Percentiles rank a stretch among this genome's conserved stretches.
phyloP scores from a whole-genome alignment of 768 basidiomycete species.

The Infundibulicybe gibba region DNA sequence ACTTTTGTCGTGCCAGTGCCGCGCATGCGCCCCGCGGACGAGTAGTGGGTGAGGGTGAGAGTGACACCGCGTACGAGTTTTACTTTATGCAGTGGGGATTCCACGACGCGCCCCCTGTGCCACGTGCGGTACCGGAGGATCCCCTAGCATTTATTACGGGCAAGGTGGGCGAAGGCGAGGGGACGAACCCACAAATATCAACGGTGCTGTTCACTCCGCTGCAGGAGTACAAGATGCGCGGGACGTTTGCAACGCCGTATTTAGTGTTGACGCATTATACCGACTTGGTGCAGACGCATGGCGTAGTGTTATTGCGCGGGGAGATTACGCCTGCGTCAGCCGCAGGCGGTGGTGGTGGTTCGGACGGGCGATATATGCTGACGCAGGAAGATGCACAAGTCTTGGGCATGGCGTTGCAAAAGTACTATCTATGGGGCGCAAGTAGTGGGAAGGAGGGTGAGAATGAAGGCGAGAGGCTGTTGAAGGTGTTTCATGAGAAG shows the following conservation, averaged over 20 bases:
- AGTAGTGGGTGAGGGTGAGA: slow-evolving; percentile 24
- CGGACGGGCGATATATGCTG: slow-evolving; percentile 53
- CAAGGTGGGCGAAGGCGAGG: slow-evolving; percentile 9
- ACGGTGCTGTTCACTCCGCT: slow-evolving; percentile 92
- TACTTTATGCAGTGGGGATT: slow-evolving; percentile 91
- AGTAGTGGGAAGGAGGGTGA: slow-evolving; percentile 26
- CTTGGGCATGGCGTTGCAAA: slow-evolving; percentile 76
- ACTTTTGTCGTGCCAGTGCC: slow-evolving; percentile 82
- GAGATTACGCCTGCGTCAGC: slow-evolving; percentile 77
- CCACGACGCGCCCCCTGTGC: slow-evolving; percentile 64
- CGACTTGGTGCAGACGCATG: slow-evolving; percentile 78
- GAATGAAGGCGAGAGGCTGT: slow-evolving; percentile 36
- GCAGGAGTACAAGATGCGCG: slow-evolving; percentile 86
- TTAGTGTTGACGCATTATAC: slow-evolving; percentile 90
- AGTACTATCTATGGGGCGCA: slow-evolving; percentile 74
- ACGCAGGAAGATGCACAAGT: slow-evolving; percentile 82
- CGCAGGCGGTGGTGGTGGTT: slow-evolving; percentile 20
- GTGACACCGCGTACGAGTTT: slow-evolving; percentile 63
- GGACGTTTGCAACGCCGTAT: slow-evolving; percentile 86
- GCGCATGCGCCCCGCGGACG: slow-evolving; percentile 31
- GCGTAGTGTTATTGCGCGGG: slow-evolving; percentile 82
- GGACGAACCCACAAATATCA: slow-evolving; percentile 49
- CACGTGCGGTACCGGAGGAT: slow-evolving; percentile 39
- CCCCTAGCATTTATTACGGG: slow-evolving; percentile 31
- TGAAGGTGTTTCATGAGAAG: slow-evolving; percentile 73